Evolutionary conservation across 2,329 filamentous ascomycete species (phyloP), one percentile per base, ranked within the genome.

Genomic region (Fusarium praegraminearum): DNA sequence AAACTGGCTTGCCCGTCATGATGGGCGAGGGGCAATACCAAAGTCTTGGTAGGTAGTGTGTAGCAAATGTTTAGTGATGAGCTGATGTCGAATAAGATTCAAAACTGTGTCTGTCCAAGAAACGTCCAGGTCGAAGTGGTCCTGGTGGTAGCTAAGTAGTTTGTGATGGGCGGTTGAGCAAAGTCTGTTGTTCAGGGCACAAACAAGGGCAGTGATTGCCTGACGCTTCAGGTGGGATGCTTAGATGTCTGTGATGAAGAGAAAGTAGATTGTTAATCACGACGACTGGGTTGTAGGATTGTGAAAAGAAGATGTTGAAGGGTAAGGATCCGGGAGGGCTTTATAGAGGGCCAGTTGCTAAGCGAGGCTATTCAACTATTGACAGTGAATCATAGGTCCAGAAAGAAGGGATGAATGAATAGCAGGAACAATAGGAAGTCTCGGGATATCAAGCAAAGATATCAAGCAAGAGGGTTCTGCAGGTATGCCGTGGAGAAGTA

Each of bases 1-100:
- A 82, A 38, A 75, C 73, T 7, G 76, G 71, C 7, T 77, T 73
- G 16, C 80, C 79, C 1, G 67, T 67, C 67, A 70, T 70, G 24
- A 6, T 62, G 47, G 16, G 35, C 7, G 16, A 30, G 38, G 22
- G 20, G 10, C 20, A 38, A 15, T 60, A 61, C 36, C 44, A 62
- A 62, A 44, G 36, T 51, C n/a, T 36, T 40, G 1, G 9, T 44
- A 1, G 30, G 4, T 51, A 41, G 20, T 7, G 26, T 30, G 16
- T 15, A 40, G 18, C 1, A 38, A 38, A 18, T 24, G 24, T 22
- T 36, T 36, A 36, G 40, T 11, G 18, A 47, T 24, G n/a, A 26
- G 26, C 30, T 20, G 22, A 40, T 12, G n/a, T 30, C 3, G n/a
- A 10, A n/a, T 20, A 40, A 28, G 44, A 40, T 35, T 24, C 35